Percentiles rank a stretch among this genome's conserved stretches.
phyloP scores from a whole-genome alignment of 2,329 filamentous ascomycete species.

The Penicillium sp. region DNA sequence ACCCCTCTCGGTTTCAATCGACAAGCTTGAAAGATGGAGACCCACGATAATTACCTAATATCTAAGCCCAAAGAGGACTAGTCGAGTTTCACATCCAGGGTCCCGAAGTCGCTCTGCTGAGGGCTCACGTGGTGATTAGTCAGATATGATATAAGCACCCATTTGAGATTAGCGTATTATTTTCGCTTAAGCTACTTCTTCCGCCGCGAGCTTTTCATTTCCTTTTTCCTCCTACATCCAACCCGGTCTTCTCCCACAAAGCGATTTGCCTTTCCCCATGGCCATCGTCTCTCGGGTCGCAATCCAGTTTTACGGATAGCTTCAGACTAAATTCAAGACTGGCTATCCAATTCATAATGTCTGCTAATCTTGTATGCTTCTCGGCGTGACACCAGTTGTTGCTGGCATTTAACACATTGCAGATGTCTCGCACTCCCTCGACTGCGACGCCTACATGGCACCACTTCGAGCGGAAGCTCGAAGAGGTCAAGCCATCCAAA shows the following conservation, averaged over 20 bases:
- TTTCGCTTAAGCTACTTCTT: constrained; percentile 19
- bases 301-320: constrained; percentile 36
- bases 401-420: constrained; percentile 37
- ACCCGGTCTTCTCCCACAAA: constrained; percentile 20
- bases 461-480: constrained; percentile 76
- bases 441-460: constrained; percentile 69
- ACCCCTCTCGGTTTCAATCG: constrained; percentile 6
- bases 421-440: constrained; percentile 70
- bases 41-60: constrained; percentile 7
- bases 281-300: constrained; percentile 34
- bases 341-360: constrained; percentile 33
- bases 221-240: constrained; percentile 19
- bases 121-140: not conserved
- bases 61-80: not conserved
- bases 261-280: constrained; percentile 32
- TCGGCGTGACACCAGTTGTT: constrained; percentile 34
- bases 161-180: constrained; percentile 31
- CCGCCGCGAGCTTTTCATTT: constrained; percentile 20
- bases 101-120: not conserved
- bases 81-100: not conserved
- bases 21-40: not conserved
- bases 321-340: constrained; percentile 20
- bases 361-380: constrained; percentile 44
- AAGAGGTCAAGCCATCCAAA: constrained; percentile 83
- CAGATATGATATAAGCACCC: not conserved